Conservation (phyloP, 345 rosid genomes). For the Ceriops tagal region DNA sequence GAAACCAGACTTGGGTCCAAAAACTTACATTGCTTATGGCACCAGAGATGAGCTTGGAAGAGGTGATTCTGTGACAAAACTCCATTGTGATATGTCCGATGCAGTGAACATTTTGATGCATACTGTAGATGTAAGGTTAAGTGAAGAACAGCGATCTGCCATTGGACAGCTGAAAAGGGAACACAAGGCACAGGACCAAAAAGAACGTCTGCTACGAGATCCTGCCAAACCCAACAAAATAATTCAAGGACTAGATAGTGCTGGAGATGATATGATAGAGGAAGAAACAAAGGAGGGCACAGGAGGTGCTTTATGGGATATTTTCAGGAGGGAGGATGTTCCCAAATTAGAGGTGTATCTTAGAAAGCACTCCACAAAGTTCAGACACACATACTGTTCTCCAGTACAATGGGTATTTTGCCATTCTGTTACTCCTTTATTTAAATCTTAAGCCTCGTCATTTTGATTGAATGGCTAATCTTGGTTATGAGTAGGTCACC, state of each 20-base stretch:
- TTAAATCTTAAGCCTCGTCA: neutral
- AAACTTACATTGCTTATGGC: constrained; percentile 90
- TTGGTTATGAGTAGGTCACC: constrained; percentile 37
- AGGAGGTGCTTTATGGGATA: constrained; percentile 88
- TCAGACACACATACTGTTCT: constrained; percentile 66
- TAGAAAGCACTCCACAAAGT: constrained; percentile 57
- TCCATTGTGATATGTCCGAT: constrained; percentile 89
- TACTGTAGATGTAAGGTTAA: constrained; percentile 48
- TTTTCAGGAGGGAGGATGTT: constrained; percentile 84
- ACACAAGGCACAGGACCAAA: constrained; percentile 57
- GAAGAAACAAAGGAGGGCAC: constrained; percentile 17
- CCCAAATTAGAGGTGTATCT: constrained; percentile 71
- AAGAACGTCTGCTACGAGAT: constrained; percentile 32
- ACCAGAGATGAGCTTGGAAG: constrained; percentile 69
- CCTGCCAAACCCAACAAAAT: constrained; percentile 9
- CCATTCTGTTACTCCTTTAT: neutral
- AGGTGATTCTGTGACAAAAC: constrained; percentile 95
- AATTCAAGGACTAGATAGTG: neutral
- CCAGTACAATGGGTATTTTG: constrained; percentile 58
- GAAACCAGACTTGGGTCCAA: constrained; percentile 93
- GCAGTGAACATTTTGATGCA: constrained; percentile 92
- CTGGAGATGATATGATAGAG: constrained; percentile 9
- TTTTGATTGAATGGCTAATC: neutral
- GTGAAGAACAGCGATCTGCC: constrained; percentile 49
- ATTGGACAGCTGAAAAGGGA: constrained; percentile 44